Evolutionary conservation across 495 filamentous ascomycete species (phyloP).

Genomic region (Podospora appendiculata): DNA sequence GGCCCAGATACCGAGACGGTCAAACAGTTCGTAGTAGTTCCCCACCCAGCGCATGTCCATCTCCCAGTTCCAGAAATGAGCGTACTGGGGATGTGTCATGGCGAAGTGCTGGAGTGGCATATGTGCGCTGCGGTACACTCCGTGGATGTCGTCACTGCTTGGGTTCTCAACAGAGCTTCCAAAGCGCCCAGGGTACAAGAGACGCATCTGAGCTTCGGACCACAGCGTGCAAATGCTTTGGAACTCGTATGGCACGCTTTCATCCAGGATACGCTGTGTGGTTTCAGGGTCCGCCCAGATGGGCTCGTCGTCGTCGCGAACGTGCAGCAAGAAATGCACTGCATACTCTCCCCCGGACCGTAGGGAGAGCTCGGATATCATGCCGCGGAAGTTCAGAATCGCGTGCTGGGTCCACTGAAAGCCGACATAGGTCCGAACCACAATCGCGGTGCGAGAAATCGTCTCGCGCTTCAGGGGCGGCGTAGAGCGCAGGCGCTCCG

Average conservation of each 20-base stretch:
- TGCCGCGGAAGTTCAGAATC: conserved; percentile 64
- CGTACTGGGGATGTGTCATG: conserved; percentile 82
- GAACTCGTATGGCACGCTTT: conserved; percentile 75
- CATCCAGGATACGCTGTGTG: conserved; percentile 52
- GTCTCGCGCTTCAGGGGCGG: conserved; percentile 22
- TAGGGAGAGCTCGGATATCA: conserved; percentile 69
- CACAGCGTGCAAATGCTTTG: conserved; percentile 79
- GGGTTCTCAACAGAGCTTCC: conserved; percentile 58
- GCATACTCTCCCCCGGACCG: conserved; percentile 71
- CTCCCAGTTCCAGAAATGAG: conserved; percentile 97
- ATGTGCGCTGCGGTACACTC: conserved; percentile 82
- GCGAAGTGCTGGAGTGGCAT: conserved; percentile 92
- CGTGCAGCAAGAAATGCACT: conserved; percentile 73
- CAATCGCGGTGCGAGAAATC: conserved; percentile 57
- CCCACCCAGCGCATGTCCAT: conserved; percentile 92
- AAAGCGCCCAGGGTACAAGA: conserved; percentile 71
- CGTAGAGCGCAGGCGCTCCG: background rate
- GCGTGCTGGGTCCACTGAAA: conserved; percentile 63
- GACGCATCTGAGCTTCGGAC: conserved; percentile 87
- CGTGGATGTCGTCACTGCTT: conserved; percentile 61
- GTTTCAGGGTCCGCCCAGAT: conserved; percentile 55
- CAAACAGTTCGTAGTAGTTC: conserved; percentile 89
- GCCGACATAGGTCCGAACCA: conserved; percentile 64
- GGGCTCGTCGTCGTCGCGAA: conserved; percentile 56
- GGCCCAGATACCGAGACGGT: conserved; percentile 66